These are phyloP conservation scores for Beauveria scarabaeidicola DNA, from an alignment of 2,329 filamentous ascomycete genomes.

Conservation along the genomic window DNA sequence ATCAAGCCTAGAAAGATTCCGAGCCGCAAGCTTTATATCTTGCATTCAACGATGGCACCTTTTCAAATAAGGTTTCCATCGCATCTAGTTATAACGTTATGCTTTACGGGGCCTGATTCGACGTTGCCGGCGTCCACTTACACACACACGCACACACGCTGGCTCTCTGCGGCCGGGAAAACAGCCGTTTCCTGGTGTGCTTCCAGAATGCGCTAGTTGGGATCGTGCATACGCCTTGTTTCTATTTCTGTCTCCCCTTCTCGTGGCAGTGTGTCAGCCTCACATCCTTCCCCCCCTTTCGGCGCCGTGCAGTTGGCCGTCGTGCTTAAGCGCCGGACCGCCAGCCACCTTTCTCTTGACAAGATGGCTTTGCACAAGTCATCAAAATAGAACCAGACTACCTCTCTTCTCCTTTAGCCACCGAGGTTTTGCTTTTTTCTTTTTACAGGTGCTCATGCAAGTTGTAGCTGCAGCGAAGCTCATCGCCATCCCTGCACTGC, in stretches of 20 bases:
- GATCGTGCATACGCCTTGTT: slow-evolving; percentile 1
- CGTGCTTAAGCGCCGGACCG: slow-evolving; percentile 3
- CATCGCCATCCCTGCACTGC: neutral
- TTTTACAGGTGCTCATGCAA: too few relatives aligned
- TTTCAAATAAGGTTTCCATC: too few relatives aligned
- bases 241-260: slow-evolving; percentile 2
- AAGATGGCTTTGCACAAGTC: neutral
- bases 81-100: too few relatives aligned
- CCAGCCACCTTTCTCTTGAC: neutral
- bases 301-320: neutral
- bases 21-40: neutral
- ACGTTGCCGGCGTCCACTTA: neutral
- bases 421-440: too few relatives aligned
- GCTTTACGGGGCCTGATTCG: neutral
- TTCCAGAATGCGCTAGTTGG: neutral
- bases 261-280: slow-evolving; percentile 8
- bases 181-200: neutral
- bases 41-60: too few relatives aligned
- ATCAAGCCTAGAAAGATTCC: neutral
- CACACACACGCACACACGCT: neutral
- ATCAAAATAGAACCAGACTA: neutral
- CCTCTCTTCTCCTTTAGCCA: neutral
- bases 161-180: neutral
- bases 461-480: neutral
- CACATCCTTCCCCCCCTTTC: neutral